Percentiles rank a stretch among this genome's conserved stretches.
phyloP scores from a whole-genome alignment of 768 basidiomycete species.

The Leccinellum luteum region DNA sequence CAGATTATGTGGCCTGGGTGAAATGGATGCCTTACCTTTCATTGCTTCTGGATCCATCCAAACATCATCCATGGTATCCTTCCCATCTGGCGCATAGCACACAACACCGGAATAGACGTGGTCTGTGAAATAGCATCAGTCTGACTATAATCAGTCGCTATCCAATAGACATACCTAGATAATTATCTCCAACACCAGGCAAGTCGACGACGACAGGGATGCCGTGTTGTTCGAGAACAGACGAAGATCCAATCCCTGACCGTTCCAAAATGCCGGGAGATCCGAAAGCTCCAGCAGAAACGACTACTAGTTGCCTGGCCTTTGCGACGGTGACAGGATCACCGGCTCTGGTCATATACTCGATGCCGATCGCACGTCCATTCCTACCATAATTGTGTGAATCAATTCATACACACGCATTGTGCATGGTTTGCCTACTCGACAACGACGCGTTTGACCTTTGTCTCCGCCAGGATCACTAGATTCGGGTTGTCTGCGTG shows the following conservation, averaged over 20 bases:
- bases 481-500: not conserved
- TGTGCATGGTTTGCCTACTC: not conserved
- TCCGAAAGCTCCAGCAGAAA: conserved; percentile 5
- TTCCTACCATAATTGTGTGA: not conserved
- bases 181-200: conserved; percentile 7
- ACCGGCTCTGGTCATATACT: not conserved
- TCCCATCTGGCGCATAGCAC: not conserved
- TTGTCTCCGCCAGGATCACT: not conserved
- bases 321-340: not conserved
- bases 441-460: conserved; percentile 5
- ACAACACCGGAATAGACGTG: not conserved
- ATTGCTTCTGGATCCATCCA: not conserved
- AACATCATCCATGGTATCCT: not conserved
- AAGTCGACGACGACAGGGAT: not conserved
- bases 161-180: not conserved
- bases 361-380: conserved; percentile 1
- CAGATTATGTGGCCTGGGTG: not conserved
- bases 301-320: not conserved
- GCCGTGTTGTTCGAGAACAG: not conserved
- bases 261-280: conserved; percentile 8
- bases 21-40: not conserved
- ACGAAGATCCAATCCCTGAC: conserved; percentile 2
- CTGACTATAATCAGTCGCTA: not conserved
- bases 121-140: not conserved
- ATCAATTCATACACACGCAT: not conserved